Conservation (phyloP, 179 eudicot genomes). For the Actinidia arguta region DNA sequence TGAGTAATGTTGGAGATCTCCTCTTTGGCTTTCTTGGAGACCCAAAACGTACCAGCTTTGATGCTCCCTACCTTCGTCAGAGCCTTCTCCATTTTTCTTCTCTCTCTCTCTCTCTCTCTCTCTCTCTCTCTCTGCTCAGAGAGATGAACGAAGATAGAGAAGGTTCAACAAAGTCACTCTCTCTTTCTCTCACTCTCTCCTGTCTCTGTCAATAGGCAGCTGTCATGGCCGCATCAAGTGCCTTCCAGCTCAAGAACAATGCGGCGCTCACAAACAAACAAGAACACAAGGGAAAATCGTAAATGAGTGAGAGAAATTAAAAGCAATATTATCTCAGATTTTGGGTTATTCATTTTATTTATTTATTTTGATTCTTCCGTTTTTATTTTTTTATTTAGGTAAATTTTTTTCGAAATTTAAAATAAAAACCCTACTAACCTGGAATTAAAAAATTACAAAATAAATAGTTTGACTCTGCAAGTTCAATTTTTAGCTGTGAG, state of each 20-base stretch:
- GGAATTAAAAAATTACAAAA: too few species aligned
- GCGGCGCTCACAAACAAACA: neutral
- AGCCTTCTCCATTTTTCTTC: constrained; percentile 70
- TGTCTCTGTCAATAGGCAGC: neutral
- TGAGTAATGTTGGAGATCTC: constrained; percentile 73
- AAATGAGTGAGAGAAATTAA: neutral
- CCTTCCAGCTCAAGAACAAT: neutral
- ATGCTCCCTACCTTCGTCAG: constrained; percentile 79
- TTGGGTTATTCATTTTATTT: too few species aligned
- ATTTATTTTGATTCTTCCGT: too few species aligned
- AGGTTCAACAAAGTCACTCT: too few species aligned
- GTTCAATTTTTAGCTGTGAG: too few species aligned
- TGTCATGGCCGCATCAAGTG: neutral
- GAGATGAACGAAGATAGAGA: neutral
- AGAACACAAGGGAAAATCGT: neutral
- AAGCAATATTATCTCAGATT: neutral
- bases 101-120: neutral
- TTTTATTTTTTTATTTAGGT: too few species aligned
- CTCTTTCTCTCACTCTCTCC: neutral
- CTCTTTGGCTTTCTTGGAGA: constrained; percentile 83
- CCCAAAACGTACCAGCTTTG: constrained; percentile 81
- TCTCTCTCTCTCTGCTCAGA: neutral
- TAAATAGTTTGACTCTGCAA: too few species aligned
- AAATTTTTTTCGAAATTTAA: too few species aligned
- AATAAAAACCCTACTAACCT: too few species aligned